Evolutionary conservation across 2,329 filamentous ascomycete genomes (phyloP), one percentile per base, ranked within the genome.

Genomic region (Calonectria henricotiae): DNA sequence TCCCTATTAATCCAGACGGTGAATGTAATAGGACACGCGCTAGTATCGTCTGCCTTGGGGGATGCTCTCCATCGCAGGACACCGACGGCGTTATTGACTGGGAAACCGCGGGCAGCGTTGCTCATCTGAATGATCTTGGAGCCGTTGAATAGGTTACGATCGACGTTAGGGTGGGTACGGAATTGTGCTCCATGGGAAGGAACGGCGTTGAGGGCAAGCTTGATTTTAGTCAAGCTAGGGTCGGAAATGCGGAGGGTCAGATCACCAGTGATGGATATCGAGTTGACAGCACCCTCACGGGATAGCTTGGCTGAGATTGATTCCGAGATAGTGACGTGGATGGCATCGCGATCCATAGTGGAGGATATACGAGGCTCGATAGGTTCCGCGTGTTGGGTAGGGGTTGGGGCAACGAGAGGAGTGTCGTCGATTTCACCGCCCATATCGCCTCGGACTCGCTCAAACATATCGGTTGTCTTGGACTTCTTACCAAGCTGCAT

Each of bases 401-500:
- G 80, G 51, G 89, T 84, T 43, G 87, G 87, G 37, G 90, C 86
- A 20, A 96, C 91, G 30, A 97, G 87, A 43, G 94, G 94, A 49
- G 85, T 84, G 65, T 95, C 92, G 80, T 98, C 95, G 43, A 91
- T 91, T 79, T 97, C 94, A 43, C 92, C 89, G n/a, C 95, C 95
- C 80, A 98, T 88, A 74, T 98, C 96, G 70, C 94, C 94, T 75
- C 95, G 92, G 39, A 99, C 95, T 79, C 95, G 93, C 84, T 98
- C 96, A 81, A 97, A 98, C 88, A 98, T 98, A 82, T 97, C 96
- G 35, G 93, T 97, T 25, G 94, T 95, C 87, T 98, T 98, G 71
- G 94, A 97, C 86, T 99, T 99, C 88, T 98, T 98, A 84, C 96
- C 96, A 68, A 99, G 88, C 83, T 98, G 96, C 97, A 99, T 99